These are phyloP conservation scores for Metschnikowia lochheadii DNA, from an alignment of 805 yeast species.

Conservation along the genomic window DNA sequence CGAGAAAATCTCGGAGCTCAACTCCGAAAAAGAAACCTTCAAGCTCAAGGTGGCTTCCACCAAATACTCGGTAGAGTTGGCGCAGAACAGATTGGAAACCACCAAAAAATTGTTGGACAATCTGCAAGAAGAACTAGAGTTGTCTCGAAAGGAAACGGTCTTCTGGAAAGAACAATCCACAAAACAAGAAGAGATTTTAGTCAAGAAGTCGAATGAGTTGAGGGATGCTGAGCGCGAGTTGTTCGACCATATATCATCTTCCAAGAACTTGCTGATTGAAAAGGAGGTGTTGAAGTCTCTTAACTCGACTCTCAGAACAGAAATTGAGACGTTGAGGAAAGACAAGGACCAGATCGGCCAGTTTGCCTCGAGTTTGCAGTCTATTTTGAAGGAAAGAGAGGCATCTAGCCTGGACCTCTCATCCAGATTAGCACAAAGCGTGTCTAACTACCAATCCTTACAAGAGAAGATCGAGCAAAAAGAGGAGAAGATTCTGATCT, in stretches of 20 bases:
- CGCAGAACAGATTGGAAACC: constrained; percentile 50
- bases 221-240: constrained; percentile 46
- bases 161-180: constrained; percentile 42
- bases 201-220: constrained; percentile 45
- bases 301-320: constrained; percentile 49
- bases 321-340: constrained; percentile 47
- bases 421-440: constrained; percentile 44
- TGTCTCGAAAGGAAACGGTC: constrained; percentile 24
- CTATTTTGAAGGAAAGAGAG: constrained; percentile 60
- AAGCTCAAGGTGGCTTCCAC: constrained; percentile 50
- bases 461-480: constrained; percentile 47
- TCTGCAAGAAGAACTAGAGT: constrained; percentile 25
- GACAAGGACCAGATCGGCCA: constrained; percentile 60
- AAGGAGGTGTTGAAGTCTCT: constrained; percentile 45
- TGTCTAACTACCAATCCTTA: constrained; percentile 42
- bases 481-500: constrained; percentile 50
- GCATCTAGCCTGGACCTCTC: constrained; percentile 46
- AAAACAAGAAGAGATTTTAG: constrained; percentile 34
- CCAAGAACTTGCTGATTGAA: constrained; percentile 52
- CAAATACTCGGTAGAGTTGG: constrained; percentile 49
- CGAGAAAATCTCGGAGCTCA: constrained; percentile 26
- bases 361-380: constrained; percentile 56
- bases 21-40: constrained; percentile 36
- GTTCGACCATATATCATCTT: constrained; percentile 42
- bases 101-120: constrained; percentile 31